Conservation (phyloP, 805 yeast species). For the Millerago galiae region DNA sequence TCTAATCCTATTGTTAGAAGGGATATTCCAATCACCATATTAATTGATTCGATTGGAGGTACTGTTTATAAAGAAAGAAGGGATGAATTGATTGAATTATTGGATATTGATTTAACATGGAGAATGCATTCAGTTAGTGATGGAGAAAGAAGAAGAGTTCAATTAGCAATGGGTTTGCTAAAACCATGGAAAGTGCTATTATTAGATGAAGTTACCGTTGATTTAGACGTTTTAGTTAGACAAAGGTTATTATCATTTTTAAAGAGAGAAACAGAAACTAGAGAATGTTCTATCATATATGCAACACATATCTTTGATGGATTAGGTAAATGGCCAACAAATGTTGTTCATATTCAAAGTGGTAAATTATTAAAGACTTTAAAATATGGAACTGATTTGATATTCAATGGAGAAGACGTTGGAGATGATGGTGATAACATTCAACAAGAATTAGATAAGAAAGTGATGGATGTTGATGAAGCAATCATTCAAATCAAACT, state of each 20-base stretch:
- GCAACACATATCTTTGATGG: conserved; percentile 98
- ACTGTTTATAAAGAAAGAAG: conserved; percentile 65
- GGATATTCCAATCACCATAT: conserved; percentile 79
- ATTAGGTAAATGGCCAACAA: conserved; percentile 83
- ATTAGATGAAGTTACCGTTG: conserved; percentile 96
- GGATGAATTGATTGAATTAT: conserved; percentile 62
- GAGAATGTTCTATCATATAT: conserved; percentile 77
- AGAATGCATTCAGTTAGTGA: conserved; percentile 88
- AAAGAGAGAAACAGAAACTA: conserved; percentile 58
- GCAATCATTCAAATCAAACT: conserved; percentile 30
- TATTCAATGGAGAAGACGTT: neutral
- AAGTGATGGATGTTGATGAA: conserved; percentile 10
- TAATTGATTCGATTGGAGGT: conserved; percentile 81
- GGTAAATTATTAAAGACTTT: conserved; percentile 45
- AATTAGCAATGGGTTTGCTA: conserved; percentile 85
- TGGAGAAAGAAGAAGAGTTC: conserved; percentile 94
- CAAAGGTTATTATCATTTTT: conserved; percentile 65
- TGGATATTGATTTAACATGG: conserved; percentile 88
- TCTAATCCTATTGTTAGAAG: conserved; percentile 82
- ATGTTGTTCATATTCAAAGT: conserved; percentile 67
- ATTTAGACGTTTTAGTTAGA: conserved; percentile 88
- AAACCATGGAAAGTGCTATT: conserved; percentile 84
- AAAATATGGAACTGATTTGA: conserved; percentile 28
- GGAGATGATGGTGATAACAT: conserved; percentile 18
- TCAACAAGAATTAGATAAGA: conserved; percentile 16